Evolutionary conservation across 78 protist genomes (phyloP).

Genomic region (Chrysochromulina parva): DNA sequence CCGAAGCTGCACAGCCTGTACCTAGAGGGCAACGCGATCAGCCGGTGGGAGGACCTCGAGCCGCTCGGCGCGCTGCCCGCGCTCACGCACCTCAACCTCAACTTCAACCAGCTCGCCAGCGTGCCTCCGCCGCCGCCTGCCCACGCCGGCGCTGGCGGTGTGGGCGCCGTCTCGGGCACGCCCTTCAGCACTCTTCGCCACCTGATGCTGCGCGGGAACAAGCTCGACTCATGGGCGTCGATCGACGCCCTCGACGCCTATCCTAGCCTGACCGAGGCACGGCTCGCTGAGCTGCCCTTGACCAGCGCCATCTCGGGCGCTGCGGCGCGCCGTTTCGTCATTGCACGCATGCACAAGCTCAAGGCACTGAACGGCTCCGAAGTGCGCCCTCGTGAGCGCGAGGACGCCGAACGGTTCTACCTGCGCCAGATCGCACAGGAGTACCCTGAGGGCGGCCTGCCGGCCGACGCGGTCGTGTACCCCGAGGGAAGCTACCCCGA

Average conservation of each 20-base stretch:
- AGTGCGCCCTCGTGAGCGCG: neutral
- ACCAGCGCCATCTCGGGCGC: neutral
- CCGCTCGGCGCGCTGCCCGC: neutral
- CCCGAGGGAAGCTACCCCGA: neutral
- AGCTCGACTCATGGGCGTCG: neutral
- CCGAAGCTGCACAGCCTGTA: neutral
- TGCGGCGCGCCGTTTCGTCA: neutral
- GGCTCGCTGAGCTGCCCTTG: neutral
- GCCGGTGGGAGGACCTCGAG: neutral
- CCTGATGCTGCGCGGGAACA: neutral
- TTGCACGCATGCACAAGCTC: neutral
- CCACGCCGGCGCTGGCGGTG: too few species aligned
- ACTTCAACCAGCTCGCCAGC: neutral
- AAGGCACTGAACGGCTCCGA: neutral
- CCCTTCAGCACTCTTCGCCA: neutral
- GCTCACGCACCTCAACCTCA: neutral
- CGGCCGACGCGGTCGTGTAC: neutral
- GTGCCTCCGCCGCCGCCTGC: neutral
- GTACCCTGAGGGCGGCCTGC: neutral
- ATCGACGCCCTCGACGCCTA: neutral
- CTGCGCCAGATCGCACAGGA: neutral
- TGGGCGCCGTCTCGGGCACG: too few species aligned
- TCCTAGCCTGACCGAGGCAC: neutral
- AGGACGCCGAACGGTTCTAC: slow-evolving; percentile 31
- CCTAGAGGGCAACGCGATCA: neutral